Evolutionary conservation across 148 eudicot species (phyloP).

Genomic region (Chenopodium album): DNA sequence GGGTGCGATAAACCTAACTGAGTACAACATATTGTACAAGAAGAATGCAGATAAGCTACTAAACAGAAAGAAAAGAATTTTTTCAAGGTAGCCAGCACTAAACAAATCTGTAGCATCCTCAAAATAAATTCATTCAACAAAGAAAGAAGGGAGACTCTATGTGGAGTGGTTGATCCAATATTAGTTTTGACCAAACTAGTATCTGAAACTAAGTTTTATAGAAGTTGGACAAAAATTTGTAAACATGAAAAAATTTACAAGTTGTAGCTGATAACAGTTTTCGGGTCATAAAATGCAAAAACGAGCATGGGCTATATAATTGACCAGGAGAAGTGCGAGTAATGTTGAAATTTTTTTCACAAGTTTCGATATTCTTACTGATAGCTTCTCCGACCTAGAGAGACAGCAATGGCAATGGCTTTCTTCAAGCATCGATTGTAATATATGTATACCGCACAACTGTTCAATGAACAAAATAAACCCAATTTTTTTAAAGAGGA

Average conservation of each 20-base stretch:
- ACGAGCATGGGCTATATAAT: neutral
- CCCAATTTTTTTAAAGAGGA: too few species aligned
- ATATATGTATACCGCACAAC: too few species aligned
- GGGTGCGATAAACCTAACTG: neutral
- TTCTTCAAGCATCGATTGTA: too few species aligned
- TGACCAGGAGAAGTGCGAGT: neutral
- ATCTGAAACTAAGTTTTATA: neutral
- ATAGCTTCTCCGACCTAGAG: too few species aligned
- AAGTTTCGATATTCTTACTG: too few species aligned
- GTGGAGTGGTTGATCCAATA: neutral
- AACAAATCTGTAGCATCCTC: too few species aligned
- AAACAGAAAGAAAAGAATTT: neutral
- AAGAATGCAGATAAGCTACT: neutral
- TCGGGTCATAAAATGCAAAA: neutral
- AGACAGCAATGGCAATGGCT: too few species aligned
- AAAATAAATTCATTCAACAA: neutral
- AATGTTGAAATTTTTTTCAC: too few species aligned
- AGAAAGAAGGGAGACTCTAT: neutral
- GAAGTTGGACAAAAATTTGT: neutral
- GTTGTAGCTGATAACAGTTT: neutral
- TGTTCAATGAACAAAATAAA: too few species aligned
- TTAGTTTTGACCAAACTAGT: neutral
- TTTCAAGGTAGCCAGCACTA: neutral
- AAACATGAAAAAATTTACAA: neutral
- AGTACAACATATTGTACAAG: neutral